Conservation (phyloP, 257 asterid species). For the Capsicum rhomboideum region DNA sequence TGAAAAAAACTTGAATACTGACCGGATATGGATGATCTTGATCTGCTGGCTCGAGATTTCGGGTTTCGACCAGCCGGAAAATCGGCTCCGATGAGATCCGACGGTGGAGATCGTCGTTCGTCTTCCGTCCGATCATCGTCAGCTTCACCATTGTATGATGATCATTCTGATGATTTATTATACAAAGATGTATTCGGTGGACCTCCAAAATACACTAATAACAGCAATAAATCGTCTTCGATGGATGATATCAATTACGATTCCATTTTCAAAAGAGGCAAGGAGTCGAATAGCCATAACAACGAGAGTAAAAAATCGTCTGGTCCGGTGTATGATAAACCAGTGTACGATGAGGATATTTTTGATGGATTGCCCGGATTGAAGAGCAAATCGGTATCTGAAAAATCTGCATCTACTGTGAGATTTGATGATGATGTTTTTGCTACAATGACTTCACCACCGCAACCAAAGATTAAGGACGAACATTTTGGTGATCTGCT, state of each 20-base stretch:
- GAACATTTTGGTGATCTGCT: slow-evolving; percentile 33
- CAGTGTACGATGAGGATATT: slow-evolving; percentile 90
- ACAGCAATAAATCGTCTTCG: slow-evolving; percentile 12
- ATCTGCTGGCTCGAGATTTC: slow-evolving; percentile 61
- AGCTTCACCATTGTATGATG: slow-evolving; percentile 4
- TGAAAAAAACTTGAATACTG: slow-evolving; percentile 13
- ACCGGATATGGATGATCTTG: slow-evolving; percentile 77
- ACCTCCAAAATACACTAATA: slow-evolving; percentile 48
- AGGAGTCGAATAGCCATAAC: slow-evolving; percentile 28
- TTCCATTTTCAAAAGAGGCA: slow-evolving; percentile 19
- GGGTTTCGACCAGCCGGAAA: slow-evolving; percentile 71
- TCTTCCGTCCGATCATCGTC: slow-evolving; percentile 33
- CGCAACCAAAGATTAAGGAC: slow-evolving; percentile 24
- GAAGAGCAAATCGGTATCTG: slow-evolving; percentile 48
- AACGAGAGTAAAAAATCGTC: slow-evolving; percentile 28
- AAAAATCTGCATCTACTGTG: slow-evolving; percentile 21
- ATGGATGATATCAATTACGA: slow-evolving; percentile 61
- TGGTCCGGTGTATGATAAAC: slow-evolving; percentile 85
- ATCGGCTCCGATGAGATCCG: slow-evolving; percentile 93
- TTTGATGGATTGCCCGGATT: slow-evolving; percentile 89
- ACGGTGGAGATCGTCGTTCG: slow-evolving; percentile 51
- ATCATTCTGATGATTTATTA: slow-evolving; percentile 23
- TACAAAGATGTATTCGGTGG: slow-evolving; percentile 73
- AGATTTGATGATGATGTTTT: slow-evolving; percentile 63
- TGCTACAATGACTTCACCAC: slow-evolving; percentile 40